Evolutionary conservation across 83 land plant species (phyloP), one percentile per base, ranked within the genome.

Genomic region (Thuja plicata): DNA sequence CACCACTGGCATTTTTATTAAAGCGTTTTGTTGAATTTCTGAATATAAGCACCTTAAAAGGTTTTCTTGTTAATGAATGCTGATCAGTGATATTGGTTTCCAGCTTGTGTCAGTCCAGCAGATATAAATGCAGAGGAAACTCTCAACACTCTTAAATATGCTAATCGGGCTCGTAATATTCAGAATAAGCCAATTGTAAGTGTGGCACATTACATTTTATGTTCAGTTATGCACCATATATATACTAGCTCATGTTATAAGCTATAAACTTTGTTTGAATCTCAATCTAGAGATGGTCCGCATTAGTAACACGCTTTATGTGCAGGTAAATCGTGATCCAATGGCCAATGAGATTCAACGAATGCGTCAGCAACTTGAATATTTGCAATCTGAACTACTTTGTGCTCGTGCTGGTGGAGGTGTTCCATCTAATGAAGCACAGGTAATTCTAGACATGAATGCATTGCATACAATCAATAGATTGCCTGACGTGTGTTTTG

Each of bases 41-140:
- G 88, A 87, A 57, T 70, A 70, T 62, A 43, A 87, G 88, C 45
- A 40, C 79, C 2, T 87, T 41, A 71, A 30, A 82, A 41, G 24
- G 16, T 88, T 45, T 76, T 35, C 62, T 85, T 85, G 86, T 16
- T 54, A 85, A 54, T 30, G 60, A 52, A 41, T 54, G 17, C 87
- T 87, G 70, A 89, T n/a, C 76, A 35, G 4, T 57, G 15, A 35
- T 87, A 87, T 87, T 86, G 87, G 27, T 88, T 87, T 55, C 95
- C 95, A 99, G 99, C 99, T 88, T 99, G 99, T 91, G 97, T 99
- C 78, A 99, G 99, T 88, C 99, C 99, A 81, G 99, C 99, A 71
- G 99, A 99, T 92, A 97, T 98, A 71, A 99, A 99, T 93, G 99
- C 98, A 19, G 99, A 99, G 91, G 99, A 99, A 93, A 99, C 97